Conservation (phyloP, 2,329 filamentous ascomycete genomes). For the Hirsutella thompsonii region DNA sequence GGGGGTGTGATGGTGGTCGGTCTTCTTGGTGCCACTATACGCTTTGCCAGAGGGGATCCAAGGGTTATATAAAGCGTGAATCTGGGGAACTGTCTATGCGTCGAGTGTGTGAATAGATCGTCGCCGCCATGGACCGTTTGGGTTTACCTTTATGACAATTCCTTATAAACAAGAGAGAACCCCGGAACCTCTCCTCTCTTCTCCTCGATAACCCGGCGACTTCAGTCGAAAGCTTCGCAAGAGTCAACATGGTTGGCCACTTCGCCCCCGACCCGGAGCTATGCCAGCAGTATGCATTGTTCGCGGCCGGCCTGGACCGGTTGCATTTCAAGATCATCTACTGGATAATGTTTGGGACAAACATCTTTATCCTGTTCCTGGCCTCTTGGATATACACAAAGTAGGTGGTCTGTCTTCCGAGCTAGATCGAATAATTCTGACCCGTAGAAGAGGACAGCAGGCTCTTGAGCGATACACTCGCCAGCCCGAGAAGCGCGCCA, state of each 20-base stretch:
- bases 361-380: conserved; percentile 29
- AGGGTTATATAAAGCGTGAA: not conserved
- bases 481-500: conserved; percentile 18
- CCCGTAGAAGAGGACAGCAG: conserved; percentile 9
- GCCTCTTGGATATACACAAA: conserved; percentile 27
- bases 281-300: conserved; percentile 27
- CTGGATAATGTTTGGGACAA: conserved; percentile 31
- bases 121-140: too few relatives aligned
- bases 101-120: too few relatives aligned
- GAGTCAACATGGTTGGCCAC: conserved; percentile 1
- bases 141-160: too few relatives aligned
- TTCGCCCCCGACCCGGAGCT: conserved; percentile 14
- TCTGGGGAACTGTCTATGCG: not conserved
- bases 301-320: conserved; percentile 27
- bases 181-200: not conserved
- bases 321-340: conserved; percentile 32
- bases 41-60: not conserved
- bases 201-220: not conserved
- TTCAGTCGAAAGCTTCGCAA: not conserved
- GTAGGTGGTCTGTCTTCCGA: conserved; percentile 13
- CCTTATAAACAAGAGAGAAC: not conserved
- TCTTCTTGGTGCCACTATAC: not conserved
- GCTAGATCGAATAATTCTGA: too few relatives aligned
- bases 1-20: too few relatives aligned
- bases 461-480: conserved; percentile 21